phyloP scores from a whole-genome alignment of 116 monocot species.

The Papilionanthe hybrid region DNA sequence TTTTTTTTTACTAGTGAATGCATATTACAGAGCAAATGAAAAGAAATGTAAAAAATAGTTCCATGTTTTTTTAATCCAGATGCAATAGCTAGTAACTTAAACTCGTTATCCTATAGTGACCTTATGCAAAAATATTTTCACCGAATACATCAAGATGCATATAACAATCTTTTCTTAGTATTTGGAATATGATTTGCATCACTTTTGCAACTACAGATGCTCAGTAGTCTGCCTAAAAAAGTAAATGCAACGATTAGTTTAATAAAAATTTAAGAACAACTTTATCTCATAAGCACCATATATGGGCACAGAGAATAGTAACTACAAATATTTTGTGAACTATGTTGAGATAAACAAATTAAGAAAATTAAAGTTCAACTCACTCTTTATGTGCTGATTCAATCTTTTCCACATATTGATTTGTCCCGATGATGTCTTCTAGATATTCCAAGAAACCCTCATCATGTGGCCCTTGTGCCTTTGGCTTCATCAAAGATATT shows the following conservation, averaged over 20 bases:
- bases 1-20: background rate
- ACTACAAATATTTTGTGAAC: background rate
- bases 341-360: background rate
- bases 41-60: background rate
- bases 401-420: conserved; percentile 86
- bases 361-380: conserved; percentile 15
- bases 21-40: background rate
- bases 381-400: conserved; percentile 82
- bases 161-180: background rate
- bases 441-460: conserved; percentile 97
- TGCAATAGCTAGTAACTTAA: background rate
- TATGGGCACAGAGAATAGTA: background rate
- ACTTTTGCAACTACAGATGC: background rate
- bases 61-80: background rate
- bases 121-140: background rate
- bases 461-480: conserved; percentile 89
- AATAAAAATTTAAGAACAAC: background rate
- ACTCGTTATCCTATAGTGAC: background rate
- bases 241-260: background rate
- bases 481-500: conserved; percentile 97
- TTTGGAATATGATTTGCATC: background rate
- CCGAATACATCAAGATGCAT: background rate
- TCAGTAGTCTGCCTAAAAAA: background rate
- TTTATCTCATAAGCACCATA: background rate
- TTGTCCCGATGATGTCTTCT: conserved; percentile 95